phyloP scores from a whole-genome alignment of 176 grass and related monocot species.

The maize (Zea mays) region DNA sequence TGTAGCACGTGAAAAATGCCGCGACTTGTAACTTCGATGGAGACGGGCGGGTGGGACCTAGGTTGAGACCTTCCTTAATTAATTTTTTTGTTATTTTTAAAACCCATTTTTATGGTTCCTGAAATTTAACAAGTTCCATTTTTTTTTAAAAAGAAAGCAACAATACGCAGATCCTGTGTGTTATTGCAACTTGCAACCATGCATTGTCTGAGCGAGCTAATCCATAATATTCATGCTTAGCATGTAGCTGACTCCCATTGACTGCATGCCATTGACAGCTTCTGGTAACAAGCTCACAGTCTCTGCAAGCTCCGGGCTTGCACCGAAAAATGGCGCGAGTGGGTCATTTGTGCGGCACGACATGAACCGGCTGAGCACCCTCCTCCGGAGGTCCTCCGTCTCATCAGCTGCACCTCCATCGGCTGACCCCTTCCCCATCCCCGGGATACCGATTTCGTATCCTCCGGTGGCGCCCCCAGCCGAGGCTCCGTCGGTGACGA shows the following conservation, averaged over 20 bases:
- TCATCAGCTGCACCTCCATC: background rate
- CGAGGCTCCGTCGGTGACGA: slow-evolving; percentile 7
- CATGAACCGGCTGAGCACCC: slow-evolving; percentile 1
- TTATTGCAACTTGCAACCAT: no score
- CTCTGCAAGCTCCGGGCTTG: background rate
- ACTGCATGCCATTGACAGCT: background rate
- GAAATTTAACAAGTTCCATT: no score
- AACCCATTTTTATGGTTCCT: no score
- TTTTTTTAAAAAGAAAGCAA: no score
- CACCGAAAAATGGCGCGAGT: background rate
- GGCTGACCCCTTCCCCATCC: background rate
- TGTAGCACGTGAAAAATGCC: no score
- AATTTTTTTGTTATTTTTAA: no score
- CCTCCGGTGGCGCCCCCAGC: background rate
- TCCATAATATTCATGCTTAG: no score
- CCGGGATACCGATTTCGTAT: background rate
- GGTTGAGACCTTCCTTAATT: no score
- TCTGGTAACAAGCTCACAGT: slow-evolving; percentile 25
- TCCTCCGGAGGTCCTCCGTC: slow-evolving; percentile 4
- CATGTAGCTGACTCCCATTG: background rate
- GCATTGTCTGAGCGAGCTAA: no score
- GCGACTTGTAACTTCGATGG: no score
- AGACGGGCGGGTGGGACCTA: no score
- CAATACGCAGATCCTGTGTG: no score
- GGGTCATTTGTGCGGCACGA: background rate